phyloP scores from a whole-genome alignment of 768 basidiomycete genomes.

The Mrakia gelida region DNA sequence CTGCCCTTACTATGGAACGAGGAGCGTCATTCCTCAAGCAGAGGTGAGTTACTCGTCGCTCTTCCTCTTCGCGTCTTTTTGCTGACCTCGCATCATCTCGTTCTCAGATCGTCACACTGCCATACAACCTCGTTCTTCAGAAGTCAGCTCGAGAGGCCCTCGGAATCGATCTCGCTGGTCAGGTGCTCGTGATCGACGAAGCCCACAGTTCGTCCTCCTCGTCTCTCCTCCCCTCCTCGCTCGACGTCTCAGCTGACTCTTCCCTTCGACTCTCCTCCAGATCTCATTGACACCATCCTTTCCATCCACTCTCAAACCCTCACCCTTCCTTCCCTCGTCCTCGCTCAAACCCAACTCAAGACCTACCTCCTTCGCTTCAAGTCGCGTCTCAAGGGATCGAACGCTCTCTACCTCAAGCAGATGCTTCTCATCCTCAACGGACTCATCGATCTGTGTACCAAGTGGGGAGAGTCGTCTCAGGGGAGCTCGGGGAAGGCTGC shows the following conservation, averaged over 20 bases:
- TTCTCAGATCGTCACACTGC: constrained; percentile 64
- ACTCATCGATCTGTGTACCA: constrained; percentile 55
- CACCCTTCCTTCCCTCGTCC: constrained; percentile 54
- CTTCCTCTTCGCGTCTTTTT: not conserved
- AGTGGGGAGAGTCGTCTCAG: constrained; percentile 17
- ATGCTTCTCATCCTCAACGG: constrained; percentile 68
- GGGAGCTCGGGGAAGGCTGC: constrained; percentile 33
- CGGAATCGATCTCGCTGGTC: constrained; percentile 60
- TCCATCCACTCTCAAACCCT: constrained; percentile 73
- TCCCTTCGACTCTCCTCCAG: constrained; percentile 40
- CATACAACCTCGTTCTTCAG: constrained; percentile 86
- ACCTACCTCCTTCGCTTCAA: constrained; percentile 73
- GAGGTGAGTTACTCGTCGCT: constrained; percentile 54
- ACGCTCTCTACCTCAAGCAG: constrained; percentile 75
- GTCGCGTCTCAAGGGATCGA: constrained; percentile 64
- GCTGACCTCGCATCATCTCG: not conserved
- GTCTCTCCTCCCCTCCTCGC: not conserved
- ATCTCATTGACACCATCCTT: constrained; percentile 82
- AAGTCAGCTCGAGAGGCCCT: constrained; percentile 77
- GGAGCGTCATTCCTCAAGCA: constrained; percentile 81
- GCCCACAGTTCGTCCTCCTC: constrained; percentile 56
- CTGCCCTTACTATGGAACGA: constrained; percentile 91
- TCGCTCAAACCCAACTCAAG: constrained; percentile 68
- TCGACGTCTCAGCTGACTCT: not conserved
- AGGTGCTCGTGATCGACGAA: constrained; percentile 89